phyloP scores from a whole-genome alignment of 2,329 filamentous ascomycete genomes.

The Diaporthe batatas region DNA sequence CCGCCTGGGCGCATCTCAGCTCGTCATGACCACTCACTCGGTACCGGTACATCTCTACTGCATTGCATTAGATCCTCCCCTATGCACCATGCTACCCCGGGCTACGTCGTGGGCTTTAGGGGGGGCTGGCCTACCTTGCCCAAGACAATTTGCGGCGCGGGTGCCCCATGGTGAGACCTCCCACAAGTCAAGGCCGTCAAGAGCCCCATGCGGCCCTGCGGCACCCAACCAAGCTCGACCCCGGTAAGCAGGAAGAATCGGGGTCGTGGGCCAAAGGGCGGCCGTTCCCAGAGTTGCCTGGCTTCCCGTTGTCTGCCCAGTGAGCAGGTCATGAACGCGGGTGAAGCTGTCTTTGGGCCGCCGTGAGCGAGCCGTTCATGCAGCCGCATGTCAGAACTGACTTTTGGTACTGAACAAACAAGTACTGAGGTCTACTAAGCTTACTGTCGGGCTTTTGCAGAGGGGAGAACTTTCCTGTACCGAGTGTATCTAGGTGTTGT shows the following conservation, averaged over 20 bases:
- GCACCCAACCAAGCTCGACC: neutral
- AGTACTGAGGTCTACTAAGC: neutral
- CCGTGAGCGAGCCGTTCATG: constrained; percentile 18
- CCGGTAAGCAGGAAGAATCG: neutral
- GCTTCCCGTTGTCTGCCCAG: neutral
- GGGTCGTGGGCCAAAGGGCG: neutral
- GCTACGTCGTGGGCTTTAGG: neutral
- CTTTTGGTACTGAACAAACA: neutral
- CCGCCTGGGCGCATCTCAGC: constrained; percentile 22
- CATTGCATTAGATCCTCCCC: neutral
- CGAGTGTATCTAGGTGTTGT: neutral
- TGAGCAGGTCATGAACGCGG: neutral
- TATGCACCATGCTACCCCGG: neutral
- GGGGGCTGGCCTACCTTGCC: neutral
- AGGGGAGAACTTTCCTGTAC: too few species aligned
- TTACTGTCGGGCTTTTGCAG: neutral
- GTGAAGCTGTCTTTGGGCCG: neutral
- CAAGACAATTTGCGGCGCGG: neutral
- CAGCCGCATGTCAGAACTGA: constrained; percentile 10
- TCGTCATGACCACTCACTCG: neutral
- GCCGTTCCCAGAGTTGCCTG: constrained; percentile 14
- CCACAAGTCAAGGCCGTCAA: neutral
- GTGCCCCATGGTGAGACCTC: neutral
- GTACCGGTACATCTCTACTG: constrained; percentile 20
- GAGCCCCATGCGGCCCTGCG: neutral